Evolutionary conservation across 169 alveolate species (phyloP).

Genomic region (Eimeria necatrix): DNA sequence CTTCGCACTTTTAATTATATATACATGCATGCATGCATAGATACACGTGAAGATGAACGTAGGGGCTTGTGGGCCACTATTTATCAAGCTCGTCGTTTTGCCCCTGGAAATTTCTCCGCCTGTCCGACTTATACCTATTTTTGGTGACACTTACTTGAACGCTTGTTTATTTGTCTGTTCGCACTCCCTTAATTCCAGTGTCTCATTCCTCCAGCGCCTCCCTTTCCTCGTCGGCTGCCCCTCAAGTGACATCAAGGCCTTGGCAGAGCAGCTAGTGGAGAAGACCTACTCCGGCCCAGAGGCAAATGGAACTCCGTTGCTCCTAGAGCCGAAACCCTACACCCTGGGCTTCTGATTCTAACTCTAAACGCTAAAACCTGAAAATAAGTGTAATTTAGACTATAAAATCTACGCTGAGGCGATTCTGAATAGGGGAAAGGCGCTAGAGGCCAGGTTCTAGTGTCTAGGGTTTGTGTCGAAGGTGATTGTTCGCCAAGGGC

Average conservation of each 20-base stretch:
- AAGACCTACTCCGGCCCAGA: conserved; percentile 40
- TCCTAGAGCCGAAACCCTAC: too few species aligned
- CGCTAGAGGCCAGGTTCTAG: too few species aligned
- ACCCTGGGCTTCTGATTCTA: too few species aligned
- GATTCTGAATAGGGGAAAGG: too few species aligned
- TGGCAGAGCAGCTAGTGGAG: conserved; percentile 50
- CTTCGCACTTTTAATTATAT: not conserved
- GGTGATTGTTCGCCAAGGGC: conserved; percentile 68
- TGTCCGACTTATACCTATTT: not conserved
- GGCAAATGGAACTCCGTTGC: not conserved
- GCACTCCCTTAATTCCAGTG: not conserved
- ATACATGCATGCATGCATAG: not conserved
- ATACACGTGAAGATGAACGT: too few species aligned
- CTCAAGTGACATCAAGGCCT: conserved; percentile 48
- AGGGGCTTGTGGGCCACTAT: too few species aligned
- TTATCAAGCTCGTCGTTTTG: too few species aligned
- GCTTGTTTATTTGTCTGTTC: not conserved
- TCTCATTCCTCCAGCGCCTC: conserved; percentile 45
- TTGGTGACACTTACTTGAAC: not conserved
- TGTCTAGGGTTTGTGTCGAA: not conserved
- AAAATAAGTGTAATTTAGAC: too few species aligned
- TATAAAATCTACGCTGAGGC: too few species aligned
- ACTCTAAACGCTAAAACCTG: too few species aligned
- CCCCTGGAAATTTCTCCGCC: not conserved
- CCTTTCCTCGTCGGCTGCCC: conserved; percentile 67